Evolutionary conservation across 441 rosid genomes (phyloP).

Genomic region (Eruca vesicaria): DNA sequence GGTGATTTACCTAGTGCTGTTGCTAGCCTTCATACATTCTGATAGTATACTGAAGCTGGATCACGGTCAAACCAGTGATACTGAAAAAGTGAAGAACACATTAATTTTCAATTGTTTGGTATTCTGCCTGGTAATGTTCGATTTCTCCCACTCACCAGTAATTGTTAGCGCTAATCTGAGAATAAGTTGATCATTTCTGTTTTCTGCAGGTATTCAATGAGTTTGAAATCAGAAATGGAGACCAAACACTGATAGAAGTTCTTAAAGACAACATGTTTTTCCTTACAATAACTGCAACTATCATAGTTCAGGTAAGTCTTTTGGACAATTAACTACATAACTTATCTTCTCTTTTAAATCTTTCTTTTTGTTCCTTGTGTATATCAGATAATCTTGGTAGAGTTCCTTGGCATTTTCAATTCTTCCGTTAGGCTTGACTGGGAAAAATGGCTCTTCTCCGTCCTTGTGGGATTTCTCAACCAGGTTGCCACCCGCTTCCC

Average conservation of each 20-base stretch:
- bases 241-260: background rate
- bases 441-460: background rate
- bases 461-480: background rate
- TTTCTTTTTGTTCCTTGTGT: background rate
- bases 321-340: background rate
- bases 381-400: background rate
- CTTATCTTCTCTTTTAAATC: background rate
- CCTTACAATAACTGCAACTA: background rate
- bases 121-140: background rate
- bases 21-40: background rate
- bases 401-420: background rate
- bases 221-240: background rate
- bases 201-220: slow-evolving; percentile 2
- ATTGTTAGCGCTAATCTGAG: background rate
- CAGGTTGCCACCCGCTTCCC: slow-evolving; percentile 9
- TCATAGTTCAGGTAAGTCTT: slow-evolving; percentile 10
- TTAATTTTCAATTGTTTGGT: slow-evolving; percentile 2
- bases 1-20: slow-evolving; percentile 1
- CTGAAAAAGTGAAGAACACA: slow-evolving; percentile 21
- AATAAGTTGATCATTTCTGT: background rate
- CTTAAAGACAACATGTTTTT: slow-evolving; percentile 14
- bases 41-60: slow-evolving; percentile 1
- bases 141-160: background rate
- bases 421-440: background rate
- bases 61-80: slow-evolving; percentile 3